phyloP scores from a whole-genome alignment of 768 basidiomycete species.

The Suillus decipiens region DNA sequence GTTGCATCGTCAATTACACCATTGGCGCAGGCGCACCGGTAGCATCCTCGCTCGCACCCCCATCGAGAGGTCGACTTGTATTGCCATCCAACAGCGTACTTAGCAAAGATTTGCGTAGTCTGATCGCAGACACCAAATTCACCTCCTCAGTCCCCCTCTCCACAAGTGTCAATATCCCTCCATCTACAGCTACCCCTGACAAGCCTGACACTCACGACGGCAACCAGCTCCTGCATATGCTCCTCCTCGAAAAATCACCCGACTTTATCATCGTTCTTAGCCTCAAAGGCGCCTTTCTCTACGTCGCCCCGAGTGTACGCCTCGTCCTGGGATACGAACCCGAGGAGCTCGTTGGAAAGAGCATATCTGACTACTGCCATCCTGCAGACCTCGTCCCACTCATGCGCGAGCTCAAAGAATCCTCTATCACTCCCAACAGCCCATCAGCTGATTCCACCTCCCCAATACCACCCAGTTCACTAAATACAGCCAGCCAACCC shows the following conservation, averaged over 20 bases:
- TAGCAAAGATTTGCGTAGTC: constrained; percentile 52
- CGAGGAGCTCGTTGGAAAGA: constrained; percentile 76
- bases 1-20: constrained; percentile 68
- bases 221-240: constrained; percentile 52
- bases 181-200: constrained; percentile 23
- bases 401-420: constrained; percentile 89
- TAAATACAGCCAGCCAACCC: constrained; percentile 30
- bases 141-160: constrained; percentile 48
- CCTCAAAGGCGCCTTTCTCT: constrained; percentile 90
- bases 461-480: constrained; percentile 5
- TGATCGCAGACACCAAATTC: constrained; percentile 51
- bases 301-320: constrained; percentile 81
- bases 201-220: constrained; percentile 32
- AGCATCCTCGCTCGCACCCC: constrained; percentile 14
- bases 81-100: constrained; percentile 29
- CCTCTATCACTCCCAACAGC: constrained; percentile 32
- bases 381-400: constrained; percentile 88
- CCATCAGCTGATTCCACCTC: constrained; percentile 4
- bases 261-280: constrained; percentile 93
- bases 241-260: constrained; percentile 61
- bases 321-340: constrained; percentile 86
- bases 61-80: constrained; percentile 20
- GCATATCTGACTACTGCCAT: constrained; percentile 82
- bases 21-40: constrained; percentile 10
- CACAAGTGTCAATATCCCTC: constrained; percentile 37